phyloP scores from a whole-genome alignment of 192 early-diverging fungal genomes.

The Bifiguratus adelaidae region DNA sequence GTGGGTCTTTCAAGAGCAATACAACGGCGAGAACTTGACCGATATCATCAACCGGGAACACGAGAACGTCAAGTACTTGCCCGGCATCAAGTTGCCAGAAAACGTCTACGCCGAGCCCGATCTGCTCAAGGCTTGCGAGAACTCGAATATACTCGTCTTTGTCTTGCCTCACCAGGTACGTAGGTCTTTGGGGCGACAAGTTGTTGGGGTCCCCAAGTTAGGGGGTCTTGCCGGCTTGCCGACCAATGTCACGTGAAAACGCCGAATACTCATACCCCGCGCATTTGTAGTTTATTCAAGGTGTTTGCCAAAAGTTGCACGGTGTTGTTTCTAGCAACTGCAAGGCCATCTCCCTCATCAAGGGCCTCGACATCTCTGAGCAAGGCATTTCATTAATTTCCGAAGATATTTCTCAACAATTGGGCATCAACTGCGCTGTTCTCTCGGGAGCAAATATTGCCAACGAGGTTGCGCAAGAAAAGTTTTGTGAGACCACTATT shows the following conservation, averaged over 20 bases:
- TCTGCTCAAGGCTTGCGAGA: conserved; percentile 62
- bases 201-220: too few relatives aligned
- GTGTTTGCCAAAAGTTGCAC: conserved; percentile 72
- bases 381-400: conserved; percentile 70
- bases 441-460: conserved; percentile 98
- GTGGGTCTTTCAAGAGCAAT: conserved; percentile 94
- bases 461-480: conserved; percentile 84
- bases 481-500: conserved; percentile 95
- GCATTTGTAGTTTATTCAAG: conserved; percentile 62
- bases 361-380: conserved; percentile 67
- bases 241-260: too few relatives aligned
- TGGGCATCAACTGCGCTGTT: conserved; percentile 69
- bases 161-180: conserved; percentile 84
- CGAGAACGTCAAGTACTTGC: conserved; percentile 89
- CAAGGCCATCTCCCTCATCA: conserved; percentile 92
- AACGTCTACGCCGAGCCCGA: conserved; percentile 84
- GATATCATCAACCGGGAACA: conserved; percentile 92
- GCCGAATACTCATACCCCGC: too few relatives aligned
- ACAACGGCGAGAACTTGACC: conserved; percentile 76
- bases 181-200: conserved; percentile 1
- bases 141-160: conserved; percentile 87
- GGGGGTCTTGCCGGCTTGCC: too few relatives aligned
- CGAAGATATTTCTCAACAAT: conserved; percentile 67
- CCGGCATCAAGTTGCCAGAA: conserved; percentile 70
- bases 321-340: conserved; percentile 58